Percentiles rank a stretch among this genome's conserved stretches.
phyloP scores from a whole-genome alignment of 306 rosid species.

The Myrica gale region DNA sequence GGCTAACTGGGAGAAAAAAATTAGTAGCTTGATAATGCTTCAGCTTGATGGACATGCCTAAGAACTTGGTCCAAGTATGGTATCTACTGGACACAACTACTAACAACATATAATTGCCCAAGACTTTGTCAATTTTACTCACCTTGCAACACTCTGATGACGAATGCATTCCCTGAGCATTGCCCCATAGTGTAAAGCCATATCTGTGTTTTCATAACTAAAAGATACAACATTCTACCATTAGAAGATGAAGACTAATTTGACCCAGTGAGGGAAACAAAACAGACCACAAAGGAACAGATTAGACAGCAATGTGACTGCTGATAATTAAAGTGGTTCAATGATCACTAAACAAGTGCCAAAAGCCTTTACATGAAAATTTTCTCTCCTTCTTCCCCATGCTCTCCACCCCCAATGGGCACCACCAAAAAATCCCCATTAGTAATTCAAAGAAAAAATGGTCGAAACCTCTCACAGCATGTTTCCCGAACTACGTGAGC shows the following conservation, averaged over 20 bases:
- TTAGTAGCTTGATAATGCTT: background rate
- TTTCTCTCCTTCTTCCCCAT: background rate
- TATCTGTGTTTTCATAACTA: constrained; percentile 80
- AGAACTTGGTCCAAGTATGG: background rate
- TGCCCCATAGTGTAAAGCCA: constrained; percentile 98
- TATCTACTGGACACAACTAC: background rate
- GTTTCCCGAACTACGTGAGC: background rate
- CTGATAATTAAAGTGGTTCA: background rate
- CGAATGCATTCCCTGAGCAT: constrained; percentile 99
- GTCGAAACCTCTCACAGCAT: background rate
- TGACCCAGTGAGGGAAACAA: constrained; percentile 4
- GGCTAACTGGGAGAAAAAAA: background rate
- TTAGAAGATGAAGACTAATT: constrained; percentile 3
- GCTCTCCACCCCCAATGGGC: no score
- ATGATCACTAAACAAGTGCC: background rate
- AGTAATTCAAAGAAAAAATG: background rate
- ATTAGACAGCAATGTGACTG: background rate
- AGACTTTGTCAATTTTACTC: constrained; percentile 29
- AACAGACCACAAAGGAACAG: background rate
- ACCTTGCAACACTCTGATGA: constrained; percentile 97
- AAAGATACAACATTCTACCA: constrained; percentile 22
- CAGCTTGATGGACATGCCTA: background rate
- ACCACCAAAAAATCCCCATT: background rate
- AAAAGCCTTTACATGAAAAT: background rate
- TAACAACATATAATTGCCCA: constrained; percentile 2